Conservation (phyloP, 2,329 filamentous ascomycete species). For the Pseudogymnoascus pannorum region DNA sequence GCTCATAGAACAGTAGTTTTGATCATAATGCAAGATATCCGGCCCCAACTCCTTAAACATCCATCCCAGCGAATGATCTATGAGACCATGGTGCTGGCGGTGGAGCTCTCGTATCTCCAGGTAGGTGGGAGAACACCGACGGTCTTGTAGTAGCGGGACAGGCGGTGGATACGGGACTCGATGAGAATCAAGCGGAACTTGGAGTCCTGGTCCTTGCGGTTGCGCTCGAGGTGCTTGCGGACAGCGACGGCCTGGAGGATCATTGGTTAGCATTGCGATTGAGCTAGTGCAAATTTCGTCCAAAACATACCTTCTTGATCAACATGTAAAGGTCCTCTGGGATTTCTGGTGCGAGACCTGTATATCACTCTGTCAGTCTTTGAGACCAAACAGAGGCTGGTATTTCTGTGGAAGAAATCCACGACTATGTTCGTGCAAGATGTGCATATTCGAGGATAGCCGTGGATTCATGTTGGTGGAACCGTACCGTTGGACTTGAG, state of each 20-base stretch:
- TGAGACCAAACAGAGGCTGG: constrained; percentile 81
- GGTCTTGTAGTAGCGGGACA: constrained; percentile 99
- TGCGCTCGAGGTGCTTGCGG: constrained; percentile 99
- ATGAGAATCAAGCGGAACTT: constrained; percentile 99
- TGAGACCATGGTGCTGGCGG: constrained; percentile 87
- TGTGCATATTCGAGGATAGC: constrained; percentile 15
- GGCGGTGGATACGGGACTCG: constrained; percentile 99
- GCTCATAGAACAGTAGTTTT: constrained; percentile 3
- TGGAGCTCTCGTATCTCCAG: constrained; percentile 99
- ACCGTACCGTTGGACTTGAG: constrained; percentile 93
- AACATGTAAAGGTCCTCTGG: constrained; percentile 99
- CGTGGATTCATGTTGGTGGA: constrained; percentile 16
- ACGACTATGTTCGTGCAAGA: constrained; percentile 17
- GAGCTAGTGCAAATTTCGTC: constrained; percentile 5
- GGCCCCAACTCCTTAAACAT: constrained; percentile 26
- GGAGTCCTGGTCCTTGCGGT: constrained; percentile 99
- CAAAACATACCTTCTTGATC: constrained; percentile 86
- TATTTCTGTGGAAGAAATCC: constrained; percentile 20
- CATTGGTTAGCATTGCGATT: constrained; percentile 16
- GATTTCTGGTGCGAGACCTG: constrained; percentile 97
- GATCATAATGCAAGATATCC: constrained; percentile 24
- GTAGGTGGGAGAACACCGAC: constrained; percentile 77
- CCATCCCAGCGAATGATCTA: constrained; percentile 44
- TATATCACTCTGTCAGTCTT: constrained; percentile 85
- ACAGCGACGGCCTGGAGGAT: constrained; percentile 74